These are phyloP conservation scores for peach (Prunus persica) DNA, from an alignment of 306 rosid species.

Conservation along the genomic window Prunus_persica_NCBIv2 NC_034011.1:10977001-10977500, in stretches of 20 bases:
- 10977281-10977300: background rate
- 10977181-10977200: constrained; percentile 32
- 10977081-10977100: constrained; percentile 50
- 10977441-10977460: background rate
- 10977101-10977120: constrained; percentile 51
- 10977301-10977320: constrained; percentile 2
- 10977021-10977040: constrained; percentile 42
- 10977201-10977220: background rate
- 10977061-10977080: constrained; percentile 38
- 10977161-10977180: constrained; percentile 45
- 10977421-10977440: constrained; percentile 24
- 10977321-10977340: constrained; percentile 7
- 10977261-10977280: constrained; percentile 7
- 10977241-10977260: background rate
- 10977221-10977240: background rate
- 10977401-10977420: constrained; percentile 13
- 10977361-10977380: constrained; percentile 26
- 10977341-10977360: constrained; percentile 19
- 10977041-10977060: constrained; percentile 44
- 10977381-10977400: constrained; percentile 32
- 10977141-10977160: constrained; percentile 32
- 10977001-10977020: background rate
- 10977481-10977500: background rate
- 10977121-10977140: constrained; percentile 26
- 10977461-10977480: background rate